Base-by-base conservation (phyloP, 306 rosid genomes). In the Styphnolobium japonicum region DNA sequence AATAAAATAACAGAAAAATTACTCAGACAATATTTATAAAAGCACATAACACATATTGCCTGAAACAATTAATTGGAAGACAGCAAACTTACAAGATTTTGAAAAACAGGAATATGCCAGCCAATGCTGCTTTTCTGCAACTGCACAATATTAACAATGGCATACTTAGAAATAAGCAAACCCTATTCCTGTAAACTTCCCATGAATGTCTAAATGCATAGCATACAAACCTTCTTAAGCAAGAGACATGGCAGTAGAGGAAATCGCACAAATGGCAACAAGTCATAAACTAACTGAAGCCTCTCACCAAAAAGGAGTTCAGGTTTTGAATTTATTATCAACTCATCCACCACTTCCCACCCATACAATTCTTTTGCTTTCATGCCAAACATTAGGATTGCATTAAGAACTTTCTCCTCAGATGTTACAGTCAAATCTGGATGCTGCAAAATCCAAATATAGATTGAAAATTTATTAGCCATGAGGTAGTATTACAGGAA, bases 351-450 rank as follows among this genome's bases (percentile, higher is more conserved):
- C 34, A 76, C 81, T 76, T 87, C 97, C 98, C 97, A 94, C 60
- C 86, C 93, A 85, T 80, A 82, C 43, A 86, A 73, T 70, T 89
- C 90, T 62, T 87, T 85, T 48, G 90, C 88, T 77, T 88, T 82
- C 80, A 87, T 80, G 78, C 97, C 97, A 89, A 90, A 94, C 88
- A 88, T 84, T 62, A 91, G 81, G 85, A 95, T 90, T 75, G 98
- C 97, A 84, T 92, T 87, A 31, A 95, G 89, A 77, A 95, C 94
- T 81, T 90, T 92, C 84, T 95, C 98, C 90, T 95, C 98, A 19
- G 94, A 92, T 56, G 98, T 95, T 61, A 92, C 97, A 0, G 97
- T 87, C 92, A 95, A 86, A 85, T 95, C 96, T 7, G 97, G 97
- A 87, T 91, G 96, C 98, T 95, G 97, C 90, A 87, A 85, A 70